Base-by-base conservation (phyloP, 1,284 basidiomycete species). In the Schizophyllum commune region DNA sequence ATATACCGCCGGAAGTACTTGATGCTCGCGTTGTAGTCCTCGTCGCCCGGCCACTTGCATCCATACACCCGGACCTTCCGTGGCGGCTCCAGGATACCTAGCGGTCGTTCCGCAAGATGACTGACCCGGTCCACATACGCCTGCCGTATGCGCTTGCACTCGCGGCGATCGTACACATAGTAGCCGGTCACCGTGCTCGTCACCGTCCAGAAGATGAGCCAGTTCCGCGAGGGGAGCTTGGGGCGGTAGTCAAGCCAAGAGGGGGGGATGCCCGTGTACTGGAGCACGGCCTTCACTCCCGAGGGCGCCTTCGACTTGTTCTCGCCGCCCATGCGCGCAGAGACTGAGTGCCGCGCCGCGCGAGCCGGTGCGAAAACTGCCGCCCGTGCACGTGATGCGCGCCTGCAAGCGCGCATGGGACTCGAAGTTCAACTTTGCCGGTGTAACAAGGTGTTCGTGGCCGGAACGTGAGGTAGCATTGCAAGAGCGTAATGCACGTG, bases 1-100 rank as follows among this genome's bases (percentile, higher is more conserved):
- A 98, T 86, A 75, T 97, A 98, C 79, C 92, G 94, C 71, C 92
- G 88, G 77, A 98, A 99, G 79, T 93, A 94, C 72, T 81, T 86
- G 69, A 92, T 77, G 60, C 87, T 84, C 64, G 92, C 86, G 71
- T 95, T 88, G 66, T 87, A 86, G 70, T 98, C 95, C 69, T 96
- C 94, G 73, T 99, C 97, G 56, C 92, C 95, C 1, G 96, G 94
- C 85, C 94, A 96, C 71, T 91, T 92, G 51, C 86, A 85, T 32
- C 89, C 92, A 69, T 93, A 94, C 20, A 98, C 94, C 1, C 82
- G 87, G 61, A 98, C 88, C 72, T 89, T 93, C 55, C 96, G 83
- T 5, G 92, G 86, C 62, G 82, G 77, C 32, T 88, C 93, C 66
- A 87, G 74, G 32, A 85, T 83, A 60, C 80, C 79, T 60, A 92